Evolutionary conservation across 75 land plant species (phyloP).

Genomic region (Isoetes taiwanensis): DNA sequence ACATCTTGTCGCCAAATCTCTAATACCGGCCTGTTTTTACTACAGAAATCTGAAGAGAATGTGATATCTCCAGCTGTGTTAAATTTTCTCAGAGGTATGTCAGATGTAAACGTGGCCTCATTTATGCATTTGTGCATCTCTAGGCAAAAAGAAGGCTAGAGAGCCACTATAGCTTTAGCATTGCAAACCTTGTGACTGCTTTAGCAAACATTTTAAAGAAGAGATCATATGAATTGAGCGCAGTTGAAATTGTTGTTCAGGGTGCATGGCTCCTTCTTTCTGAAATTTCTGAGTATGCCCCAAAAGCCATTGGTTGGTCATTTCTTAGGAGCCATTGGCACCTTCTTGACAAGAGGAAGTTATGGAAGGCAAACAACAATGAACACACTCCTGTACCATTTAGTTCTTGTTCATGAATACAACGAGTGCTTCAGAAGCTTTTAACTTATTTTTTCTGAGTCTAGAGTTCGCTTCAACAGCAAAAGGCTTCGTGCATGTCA

Average conservation of each 20-base stretch:
- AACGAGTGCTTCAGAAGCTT: too few relatives aligned
- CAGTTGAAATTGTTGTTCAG: constrained; percentile 52
- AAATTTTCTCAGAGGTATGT: constrained; percentile 34
- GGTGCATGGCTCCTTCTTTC: constrained; percentile 88
- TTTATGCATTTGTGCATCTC: constrained; percentile 50
- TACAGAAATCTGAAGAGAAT: constrained; percentile 19
- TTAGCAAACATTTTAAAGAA: constrained; percentile 31
- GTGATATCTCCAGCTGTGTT: constrained; percentile 43
- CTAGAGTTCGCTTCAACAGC: too few relatives aligned
- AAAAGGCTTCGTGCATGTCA: too few relatives aligned
- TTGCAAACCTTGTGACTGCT: constrained; percentile 55
- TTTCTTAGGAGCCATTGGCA: constrained; percentile 78
- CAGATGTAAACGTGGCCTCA: constrained; percentile 36
- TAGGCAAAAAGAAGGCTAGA: constrained; percentile 71
- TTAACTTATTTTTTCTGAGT: too few relatives aligned
- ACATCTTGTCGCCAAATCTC: constrained; percentile 15
- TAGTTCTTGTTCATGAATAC: not conserved
- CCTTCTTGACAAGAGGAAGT: constrained; percentile 37
- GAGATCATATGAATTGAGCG: not conserved
- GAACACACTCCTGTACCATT: not conserved
- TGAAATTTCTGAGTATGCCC: constrained; percentile 55
- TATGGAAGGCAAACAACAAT: constrained; percentile 7
- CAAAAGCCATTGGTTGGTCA: constrained; percentile 63
- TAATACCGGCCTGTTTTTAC: not conserved
- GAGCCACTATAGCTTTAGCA: constrained; percentile 35